Conservation (phyloP, 73 alveolate genomes). For the Paramecium sonneborni region DNA sequence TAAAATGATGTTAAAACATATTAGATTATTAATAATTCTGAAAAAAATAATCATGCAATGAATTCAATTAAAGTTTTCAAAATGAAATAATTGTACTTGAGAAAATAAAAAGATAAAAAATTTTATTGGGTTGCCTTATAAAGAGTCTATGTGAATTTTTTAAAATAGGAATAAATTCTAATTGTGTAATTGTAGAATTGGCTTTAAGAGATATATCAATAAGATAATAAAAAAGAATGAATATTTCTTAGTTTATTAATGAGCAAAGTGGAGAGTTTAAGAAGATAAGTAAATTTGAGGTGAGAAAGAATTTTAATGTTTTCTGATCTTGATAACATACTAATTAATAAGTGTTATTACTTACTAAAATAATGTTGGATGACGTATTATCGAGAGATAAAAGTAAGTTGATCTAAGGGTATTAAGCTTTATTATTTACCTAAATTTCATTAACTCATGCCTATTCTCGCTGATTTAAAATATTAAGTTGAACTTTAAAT, state of each 20-base stretch:
- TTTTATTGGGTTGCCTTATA: neutral
- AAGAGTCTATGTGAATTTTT: neutral
- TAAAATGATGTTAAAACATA: neutral
- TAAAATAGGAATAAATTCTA: neutral
- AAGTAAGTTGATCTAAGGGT: neutral
- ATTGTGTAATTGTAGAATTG: neutral
- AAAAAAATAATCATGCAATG: neutral
- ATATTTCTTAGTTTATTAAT: neutral
- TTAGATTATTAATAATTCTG: neutral
- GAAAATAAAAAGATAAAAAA: neutral
- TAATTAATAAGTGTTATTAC: neutral
- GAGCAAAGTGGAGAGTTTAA: neutral
- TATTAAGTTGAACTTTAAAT: conserved; percentile 51
- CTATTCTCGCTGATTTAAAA: conserved; percentile 55
- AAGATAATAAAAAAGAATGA: neutral
- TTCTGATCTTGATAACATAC: neutral
- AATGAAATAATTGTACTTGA: neutral
- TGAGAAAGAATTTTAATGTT: neutral
- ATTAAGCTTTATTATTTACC: conserved; percentile 42
- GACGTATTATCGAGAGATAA: conserved; percentile 36
- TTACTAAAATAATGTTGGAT: neutral
- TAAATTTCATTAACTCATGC: conserved; percentile 27
- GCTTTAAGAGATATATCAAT: neutral
- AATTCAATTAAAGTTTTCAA: neutral
- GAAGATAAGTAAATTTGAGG: neutral